A percentile compares a stretch with the other conserved stretches of the same genome.
Evolutionary conservation across 768 basidiomycete genomes (phyloP).

Genomic region (Termitomyces sp.): DNA sequence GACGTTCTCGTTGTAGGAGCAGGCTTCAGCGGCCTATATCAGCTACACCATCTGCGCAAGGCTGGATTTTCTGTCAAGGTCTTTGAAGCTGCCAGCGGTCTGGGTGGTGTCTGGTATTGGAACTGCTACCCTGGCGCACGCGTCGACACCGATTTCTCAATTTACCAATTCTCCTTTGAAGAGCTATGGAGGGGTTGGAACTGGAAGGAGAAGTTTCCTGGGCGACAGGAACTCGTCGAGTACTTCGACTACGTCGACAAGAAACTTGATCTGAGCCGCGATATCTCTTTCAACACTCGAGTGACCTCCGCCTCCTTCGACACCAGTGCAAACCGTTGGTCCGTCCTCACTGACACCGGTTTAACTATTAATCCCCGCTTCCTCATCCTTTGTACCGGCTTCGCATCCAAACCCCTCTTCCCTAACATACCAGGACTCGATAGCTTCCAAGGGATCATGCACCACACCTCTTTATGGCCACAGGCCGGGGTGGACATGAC

Average conservation of each 20-base stretch:
- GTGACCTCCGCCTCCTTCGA: slow-evolving; percentile 19
- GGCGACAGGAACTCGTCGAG: slow-evolving; percentile 14
- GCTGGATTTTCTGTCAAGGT: slow-evolving; percentile 16
- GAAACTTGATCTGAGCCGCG: slow-evolving; percentile 20
- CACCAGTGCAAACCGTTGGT: slow-evolving; percentile 15
- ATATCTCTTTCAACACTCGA: slow-evolving; percentile 19
- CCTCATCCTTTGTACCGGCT: slow-evolving; percentile 22
- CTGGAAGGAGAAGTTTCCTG: slow-evolving; percentile 14
- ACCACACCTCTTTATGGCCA: slow-evolving; percentile 24
- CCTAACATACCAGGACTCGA: slow-evolving; percentile 18
- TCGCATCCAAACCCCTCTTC: slow-evolving; percentile 20
- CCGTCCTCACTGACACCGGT: slow-evolving; percentile 16
- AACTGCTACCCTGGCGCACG: slow-evolving; percentile 25
- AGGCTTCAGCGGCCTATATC: slow-evolving; percentile 21
- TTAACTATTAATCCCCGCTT: slow-evolving; percentile 14
- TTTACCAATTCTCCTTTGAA: slow-evolving; percentile 21
- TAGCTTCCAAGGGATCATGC: slow-evolving; percentile 18
- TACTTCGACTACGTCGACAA: slow-evolving; percentile 22
- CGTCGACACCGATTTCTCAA: slow-evolving; percentile 21
- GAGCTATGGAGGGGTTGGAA: slow-evolving; percentile 25
- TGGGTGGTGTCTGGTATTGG: slow-evolving; percentile 25
- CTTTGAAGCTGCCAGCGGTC: slow-evolving; percentile 17
- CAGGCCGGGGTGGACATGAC: slow-evolving; percentile 14
- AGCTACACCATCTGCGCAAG: slow-evolving; percentile 15
- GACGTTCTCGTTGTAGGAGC: slow-evolving; percentile 24